Evolutionary conservation across 495 filamentous ascomycete genomes (phyloP).

Genomic region (Talaromyces nanjingensis): DNA sequence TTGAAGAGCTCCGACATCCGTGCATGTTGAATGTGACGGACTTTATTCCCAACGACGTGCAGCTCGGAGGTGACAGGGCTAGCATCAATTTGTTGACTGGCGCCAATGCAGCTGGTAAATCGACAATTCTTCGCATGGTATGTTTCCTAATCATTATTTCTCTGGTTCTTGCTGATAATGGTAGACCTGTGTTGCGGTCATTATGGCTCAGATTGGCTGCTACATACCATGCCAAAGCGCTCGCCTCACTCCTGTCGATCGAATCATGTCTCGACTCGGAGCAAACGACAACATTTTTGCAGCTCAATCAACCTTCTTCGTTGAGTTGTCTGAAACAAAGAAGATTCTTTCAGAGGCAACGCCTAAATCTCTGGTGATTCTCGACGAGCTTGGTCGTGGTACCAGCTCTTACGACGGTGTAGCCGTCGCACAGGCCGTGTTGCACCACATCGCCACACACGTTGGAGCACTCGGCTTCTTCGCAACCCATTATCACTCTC

Average conservation of each 20-base stretch:
- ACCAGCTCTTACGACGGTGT: conserved; percentile 94
- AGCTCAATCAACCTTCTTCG: conserved; percentile 96
- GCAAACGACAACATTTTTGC: conserved; percentile 99
- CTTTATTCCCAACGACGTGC: conserved; percentile 95
- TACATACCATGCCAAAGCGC: conserved; percentile 82
- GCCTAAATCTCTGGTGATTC: conserved; percentile 88
- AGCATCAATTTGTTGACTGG: conserved; percentile 93
- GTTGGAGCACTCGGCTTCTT: conserved; percentile 95
- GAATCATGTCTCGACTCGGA: conserved; percentile 97
- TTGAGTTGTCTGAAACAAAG: conserved; percentile 95
- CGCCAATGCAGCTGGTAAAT: conserved; percentile 97
- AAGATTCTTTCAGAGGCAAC: conserved; percentile 97
- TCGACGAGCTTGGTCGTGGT: conserved; percentile 93
- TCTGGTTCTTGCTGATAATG: conserved; percentile 10
- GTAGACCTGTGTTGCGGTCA: conserved; percentile 86
- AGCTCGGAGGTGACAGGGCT: conserved; percentile 69
- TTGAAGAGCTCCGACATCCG: conserved; percentile 87
- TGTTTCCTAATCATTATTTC: conserved; percentile 16
- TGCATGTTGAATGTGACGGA: conserved; percentile 86
- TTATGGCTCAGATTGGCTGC: conserved; percentile 98
- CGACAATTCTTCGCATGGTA: conserved; percentile 95
- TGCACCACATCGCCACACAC: conserved; percentile 90
- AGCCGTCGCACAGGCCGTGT: conserved; percentile 90
- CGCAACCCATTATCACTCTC: conserved; percentile 93
- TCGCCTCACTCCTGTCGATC: conserved; percentile 83